These are phyloP conservation scores for Pleurotus cornucopiae DNA, from an alignment of 768 basidiomycete species.

Conservation along the genomic window DNA sequence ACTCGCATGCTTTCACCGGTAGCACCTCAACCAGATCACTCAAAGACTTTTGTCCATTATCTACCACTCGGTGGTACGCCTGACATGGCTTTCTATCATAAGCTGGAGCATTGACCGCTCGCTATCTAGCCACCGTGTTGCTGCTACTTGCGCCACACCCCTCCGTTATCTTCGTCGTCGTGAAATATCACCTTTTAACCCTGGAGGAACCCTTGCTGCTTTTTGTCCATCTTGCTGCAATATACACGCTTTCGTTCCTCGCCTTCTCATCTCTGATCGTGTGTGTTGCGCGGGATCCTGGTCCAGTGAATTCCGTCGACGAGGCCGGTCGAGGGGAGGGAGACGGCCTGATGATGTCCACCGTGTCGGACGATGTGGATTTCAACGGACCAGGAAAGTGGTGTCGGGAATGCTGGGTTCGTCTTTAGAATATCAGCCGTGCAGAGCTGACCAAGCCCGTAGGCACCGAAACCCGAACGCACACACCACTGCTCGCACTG, in stretches of 20 bases:
- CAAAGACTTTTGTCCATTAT: slow-evolving; percentile 51
- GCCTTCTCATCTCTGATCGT: slow-evolving; percentile 71
- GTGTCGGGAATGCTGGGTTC: slow-evolving; percentile 75
- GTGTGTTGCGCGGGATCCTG: slow-evolving; percentile 72
- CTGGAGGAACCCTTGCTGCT: slow-evolving; percentile 44
- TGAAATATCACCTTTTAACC: slow-evolving; percentile 61
- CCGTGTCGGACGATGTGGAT: slow-evolving; percentile 36
- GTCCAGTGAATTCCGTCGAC: slow-evolving; percentile 42
- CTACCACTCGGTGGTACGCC: slow-evolving; percentile 52
- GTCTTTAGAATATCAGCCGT: slow-evolving; percentile 11
- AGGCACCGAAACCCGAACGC: slow-evolving; percentile 74
- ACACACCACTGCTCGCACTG: slow-evolving; percentile 77
- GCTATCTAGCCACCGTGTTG: slow-evolving; percentile 32
- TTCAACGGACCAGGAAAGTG: slow-evolving; percentile 54
- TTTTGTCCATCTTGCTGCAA: slow-evolving; percentile 48
- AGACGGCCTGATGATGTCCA: slow-evolving; percentile 51
- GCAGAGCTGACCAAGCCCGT: background rate
- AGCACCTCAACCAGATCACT: slow-evolving; percentile 20
- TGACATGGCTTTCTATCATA: background rate
- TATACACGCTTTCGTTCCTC: slow-evolving; percentile 65
- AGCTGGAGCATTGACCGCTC: background rate
- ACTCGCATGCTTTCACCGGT: slow-evolving; percentile 14
- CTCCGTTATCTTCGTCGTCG: slow-evolving; percentile 62
- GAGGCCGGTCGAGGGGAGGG: slow-evolving; percentile 44
- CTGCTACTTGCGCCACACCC: slow-evolving; percentile 73